These are phyloP conservation scores for Dacryopinax spathularia DNA, from an alignment of 768 basidiomycete genomes.

Conservation along the genomic window DNA sequence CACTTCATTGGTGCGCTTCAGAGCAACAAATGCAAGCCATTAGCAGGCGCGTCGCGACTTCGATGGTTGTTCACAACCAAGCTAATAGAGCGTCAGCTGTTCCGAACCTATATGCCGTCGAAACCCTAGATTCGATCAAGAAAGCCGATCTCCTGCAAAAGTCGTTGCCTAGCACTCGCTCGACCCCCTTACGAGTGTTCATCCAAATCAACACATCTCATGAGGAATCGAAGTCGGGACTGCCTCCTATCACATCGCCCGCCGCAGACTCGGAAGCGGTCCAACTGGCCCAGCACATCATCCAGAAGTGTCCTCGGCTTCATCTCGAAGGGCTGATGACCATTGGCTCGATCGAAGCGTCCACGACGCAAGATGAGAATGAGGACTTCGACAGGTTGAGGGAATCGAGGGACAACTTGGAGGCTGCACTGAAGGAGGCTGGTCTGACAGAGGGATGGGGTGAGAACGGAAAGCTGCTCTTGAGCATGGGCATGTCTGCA, in stretches of 20 bases:
- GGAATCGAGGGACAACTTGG: conserved; percentile 46
- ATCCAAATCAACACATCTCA: conserved; percentile 92
- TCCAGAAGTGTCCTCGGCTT: conserved; percentile 58
- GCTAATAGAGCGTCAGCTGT: conserved; percentile 40
- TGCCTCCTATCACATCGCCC: conserved; percentile 38
- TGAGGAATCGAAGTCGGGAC: conserved; percentile 82
- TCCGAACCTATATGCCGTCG: conserved; percentile 74
- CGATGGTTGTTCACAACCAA: background rate
- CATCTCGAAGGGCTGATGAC: conserved; percentile 87
- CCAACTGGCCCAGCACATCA: conserved; percentile 54
- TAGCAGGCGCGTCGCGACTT: conserved; percentile 46
- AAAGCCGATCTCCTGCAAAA: conserved; percentile 68
- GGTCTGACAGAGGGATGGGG: conserved; percentile 31
- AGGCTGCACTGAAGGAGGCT: conserved; percentile 28
- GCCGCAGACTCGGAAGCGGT: conserved; percentile 38
- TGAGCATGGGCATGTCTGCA: conserved; percentile 96
- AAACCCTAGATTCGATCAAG: conserved; percentile 73
- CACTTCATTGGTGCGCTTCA: conserved; percentile 93
- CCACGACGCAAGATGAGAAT: conserved; percentile 40
- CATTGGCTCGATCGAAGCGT: conserved; percentile 71
- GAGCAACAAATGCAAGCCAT: conserved; percentile 82
- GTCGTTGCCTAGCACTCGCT: conserved; percentile 43
- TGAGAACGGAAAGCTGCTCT: conserved; percentile 34
- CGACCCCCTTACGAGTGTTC: conserved; percentile 57
- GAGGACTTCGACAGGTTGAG: conserved; percentile 63